A percentile compares a stretch with the other conserved stretches of the same genome.
These are phyloP conservation scores for Musa itinerans DNA, from an alignment of 176 grass and related monocot species.

Conservation along the genomic window DNA sequence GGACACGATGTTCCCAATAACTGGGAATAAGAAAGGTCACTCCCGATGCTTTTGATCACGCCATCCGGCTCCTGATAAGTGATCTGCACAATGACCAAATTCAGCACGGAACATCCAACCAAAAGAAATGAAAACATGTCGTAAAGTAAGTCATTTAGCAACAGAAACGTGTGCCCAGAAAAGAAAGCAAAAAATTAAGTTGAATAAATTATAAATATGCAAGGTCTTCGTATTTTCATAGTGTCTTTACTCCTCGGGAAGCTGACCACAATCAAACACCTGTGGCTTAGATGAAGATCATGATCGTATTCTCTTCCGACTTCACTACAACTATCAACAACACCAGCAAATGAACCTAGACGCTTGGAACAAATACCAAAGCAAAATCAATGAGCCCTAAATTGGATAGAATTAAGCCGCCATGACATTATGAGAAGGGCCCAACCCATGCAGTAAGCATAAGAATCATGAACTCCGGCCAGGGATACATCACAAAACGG, in stretches of 20 bases:
- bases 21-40: neutral
- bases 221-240: neutral
- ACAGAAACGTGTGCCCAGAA: no score
- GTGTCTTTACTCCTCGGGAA: neutral
- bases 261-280: neutral
- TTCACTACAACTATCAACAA: no score
- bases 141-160: no score
- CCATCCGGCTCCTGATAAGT: neutral
- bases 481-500: neutral
- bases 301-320: no score
- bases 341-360: neutral
- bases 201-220: neutral
- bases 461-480: neutral
- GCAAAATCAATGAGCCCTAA: neutral
- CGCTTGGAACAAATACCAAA: neutral
- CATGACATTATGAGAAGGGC: neutral
- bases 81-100: neutral
- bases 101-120: neutral
- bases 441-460: no score
- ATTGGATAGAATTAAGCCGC: neutral
- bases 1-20: neutral
- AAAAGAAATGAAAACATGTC: neutral
- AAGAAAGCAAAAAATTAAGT: no score
- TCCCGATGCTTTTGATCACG: neutral
- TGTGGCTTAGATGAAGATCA: neutral